Evolutionary conservation across 2,329 filamentous ascomycete genomes (phyloP).

Genomic region (Fusarium chlamydosporum): DNA sequence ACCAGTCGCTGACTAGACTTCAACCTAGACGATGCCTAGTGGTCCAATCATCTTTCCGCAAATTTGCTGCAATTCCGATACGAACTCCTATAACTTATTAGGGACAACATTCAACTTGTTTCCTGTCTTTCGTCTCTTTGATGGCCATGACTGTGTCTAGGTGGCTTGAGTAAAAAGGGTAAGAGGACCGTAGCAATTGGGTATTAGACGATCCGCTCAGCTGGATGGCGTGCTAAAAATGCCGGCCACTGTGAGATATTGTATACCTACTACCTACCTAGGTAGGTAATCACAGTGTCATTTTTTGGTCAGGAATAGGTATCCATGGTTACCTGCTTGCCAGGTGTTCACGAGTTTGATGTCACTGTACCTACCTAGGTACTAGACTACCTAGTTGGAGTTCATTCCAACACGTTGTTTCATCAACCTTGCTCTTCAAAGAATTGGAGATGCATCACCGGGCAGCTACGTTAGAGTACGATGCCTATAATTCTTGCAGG

Average conservation of each 20-base stretch:
- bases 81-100: background rate
- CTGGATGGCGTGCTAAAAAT: conserved; percentile 11
- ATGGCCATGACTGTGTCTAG: background rate
- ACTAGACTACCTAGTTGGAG: too few species aligned
- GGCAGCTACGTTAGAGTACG: too few species aligned
- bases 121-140: background rate
- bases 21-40: background rate
- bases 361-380: too few species aligned
- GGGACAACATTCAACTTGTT: background rate
- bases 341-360: too few species aligned
- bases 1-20: background rate
- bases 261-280: too few species aligned
- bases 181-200: background rate
- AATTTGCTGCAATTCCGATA: background rate
- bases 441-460: background rate
- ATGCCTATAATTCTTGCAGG: background rate
- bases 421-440: background rate
- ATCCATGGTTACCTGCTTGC: too few species aligned
- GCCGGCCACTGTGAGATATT: background rate
- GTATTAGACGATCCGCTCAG: conserved; percentile 1
- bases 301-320: background rate
- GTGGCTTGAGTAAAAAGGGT: background rate
- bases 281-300: too few species aligned
- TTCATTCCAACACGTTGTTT: background rate
- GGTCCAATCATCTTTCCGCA: too few species aligned